Base-by-base conservation (phyloP, 2,329 filamentous ascomycete species). In the Microdochium nivale region DNA sequence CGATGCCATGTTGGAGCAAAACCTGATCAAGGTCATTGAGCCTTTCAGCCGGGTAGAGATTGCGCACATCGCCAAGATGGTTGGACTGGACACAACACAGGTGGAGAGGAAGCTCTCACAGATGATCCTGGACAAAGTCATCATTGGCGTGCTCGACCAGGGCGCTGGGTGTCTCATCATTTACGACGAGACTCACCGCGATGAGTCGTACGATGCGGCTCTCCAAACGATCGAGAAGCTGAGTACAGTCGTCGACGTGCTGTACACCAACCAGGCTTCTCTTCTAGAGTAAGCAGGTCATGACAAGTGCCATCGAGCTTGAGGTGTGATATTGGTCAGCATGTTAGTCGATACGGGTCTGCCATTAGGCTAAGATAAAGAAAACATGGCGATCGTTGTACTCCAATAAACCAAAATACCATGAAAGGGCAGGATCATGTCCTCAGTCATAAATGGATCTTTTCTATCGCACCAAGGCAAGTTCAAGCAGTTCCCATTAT, bases 111-210 rank as follows among this genome's bases (percentile, higher is more conserved):
- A 99, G 79, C 79, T 99, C 57, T 95, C 89, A 47, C 95, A 99
- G 79, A 99, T 99, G 95, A 99, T 99, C 65, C 80, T 99, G 54
- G 94, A 99, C 76, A 96, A 96, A 78, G 90, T 97, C 63, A 97
- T 99, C 65, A 90, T 96, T 60, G 94, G 95, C 54, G 94, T 99
- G 52, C 75, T 99, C 60, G 94, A 99, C 69, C 94, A 99, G 72
- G 94, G 94, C 49, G 89, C 90, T n/a, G 92, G 92, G 37, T 97
- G 95, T 70, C 79, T 99, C 67, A 96, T 96, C 70, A 90, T 99
- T 61, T 99, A 86, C 65, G 94, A 99, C 65, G 94, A 99, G 80
- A 89, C 88, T 14, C 86, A 95, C 67, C 82, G 91, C 58, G 94
- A 99, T 68, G 86, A 92, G 73, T 86, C 88, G 32, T 99, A 99